Evolutionary conservation across 805 yeast species (phyloP), one percentile per base, ranked within the genome.

Genomic region (Brettanomyces naardenensis): DNA sequence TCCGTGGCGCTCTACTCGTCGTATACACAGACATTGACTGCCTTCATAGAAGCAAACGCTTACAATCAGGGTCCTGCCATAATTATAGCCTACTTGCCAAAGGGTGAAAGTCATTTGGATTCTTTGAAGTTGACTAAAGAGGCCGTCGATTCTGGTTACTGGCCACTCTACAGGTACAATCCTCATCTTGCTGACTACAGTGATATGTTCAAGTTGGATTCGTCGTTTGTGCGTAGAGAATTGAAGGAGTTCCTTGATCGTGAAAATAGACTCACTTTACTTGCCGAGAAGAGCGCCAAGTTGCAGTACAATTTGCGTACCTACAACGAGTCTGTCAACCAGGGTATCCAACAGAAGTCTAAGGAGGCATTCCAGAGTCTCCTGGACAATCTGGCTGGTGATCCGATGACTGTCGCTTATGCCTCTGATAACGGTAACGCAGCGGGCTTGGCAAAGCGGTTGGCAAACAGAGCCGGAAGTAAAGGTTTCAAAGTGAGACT

Each of bases 401-500:
- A 96, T 23, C 97, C 97, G 36, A 59, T 88, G 44, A 80, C 90
- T 10, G 73, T 87, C 44, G 80, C 87, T 18, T 87, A 73, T 62
- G 95, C 95, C 5, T 85, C 95, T 17, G 96, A 87, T 54, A 95
- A 95, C 55, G 95, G 95, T 36, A 82, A 77, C 49, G 95, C 95
- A 31, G 83, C 83, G 52, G 71, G 69, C 33, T 67, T 87, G n/a
- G 94, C 94, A 27, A 81, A 79, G 58, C 77, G 85, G 53, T 66
- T 87, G 42, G 79, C 78, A 40, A 70, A 81, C 47, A 81, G 95
- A 48, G 95, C 92, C 13, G 65, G 80, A 46, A 82, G 79, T 22
- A 74, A 94, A 49, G 95, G 90, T 23, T 69, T 83, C 49, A 82
- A 81, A 59, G 69, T 83, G 3, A 65, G 70, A 29, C 79, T 74